Evolutionary conservation across 1,139 yeast genomes (phyloP), one percentile per base, ranked within the genome.

Genomic region (Pichia sp.): DNA sequence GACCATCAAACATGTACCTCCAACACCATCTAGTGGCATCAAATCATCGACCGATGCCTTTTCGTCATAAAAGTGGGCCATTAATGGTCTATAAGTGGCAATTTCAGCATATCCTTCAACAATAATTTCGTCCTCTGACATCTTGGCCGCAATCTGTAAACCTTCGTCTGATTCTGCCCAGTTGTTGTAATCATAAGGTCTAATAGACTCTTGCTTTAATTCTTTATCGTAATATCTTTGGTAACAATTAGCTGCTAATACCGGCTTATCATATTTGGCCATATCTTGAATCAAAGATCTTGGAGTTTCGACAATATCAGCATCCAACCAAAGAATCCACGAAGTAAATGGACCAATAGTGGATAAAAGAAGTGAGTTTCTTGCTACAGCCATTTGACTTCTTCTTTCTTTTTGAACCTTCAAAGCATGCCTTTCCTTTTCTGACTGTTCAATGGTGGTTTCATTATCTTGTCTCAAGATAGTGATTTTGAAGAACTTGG

Each of bases 101-200:
- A 90, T 72, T 60, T 92, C 97, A 1, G 80, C 71, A 65, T 92
- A 92, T 2, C 97, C 92, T 68, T 92, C 98, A 10, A 92, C 87
- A 48, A 92, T 73, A 56, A 92, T 88, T 53, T 92, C 97, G 57
- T 92, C 97, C 4, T 87, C 95, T 11, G 72, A 65, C 81, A 92
- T 71, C 4, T 68, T 62, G 10, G 73, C 64, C 3, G 95, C 97
- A 44, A 92, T 64, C 57, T 79, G 73, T 57, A 81, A 69, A 2
- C 96, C 97, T 55, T 79, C 84, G 47, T 85, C 94, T 47, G 94
- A 81, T 63, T 92, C 98, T 45, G 83, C 84, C 98, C 98, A 92
- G 64, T 94, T 90, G 68, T 92, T 92, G 70, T 74, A 90, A 64
- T 92, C 98, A 61, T 92, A 92, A 11, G 97, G 95, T 57, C 97